Percentiles rank a stretch among this genome's conserved stretches.
Conservation (phyloP, 345 rosid genomes). For the Rhodamnia rubescens region DNA sequence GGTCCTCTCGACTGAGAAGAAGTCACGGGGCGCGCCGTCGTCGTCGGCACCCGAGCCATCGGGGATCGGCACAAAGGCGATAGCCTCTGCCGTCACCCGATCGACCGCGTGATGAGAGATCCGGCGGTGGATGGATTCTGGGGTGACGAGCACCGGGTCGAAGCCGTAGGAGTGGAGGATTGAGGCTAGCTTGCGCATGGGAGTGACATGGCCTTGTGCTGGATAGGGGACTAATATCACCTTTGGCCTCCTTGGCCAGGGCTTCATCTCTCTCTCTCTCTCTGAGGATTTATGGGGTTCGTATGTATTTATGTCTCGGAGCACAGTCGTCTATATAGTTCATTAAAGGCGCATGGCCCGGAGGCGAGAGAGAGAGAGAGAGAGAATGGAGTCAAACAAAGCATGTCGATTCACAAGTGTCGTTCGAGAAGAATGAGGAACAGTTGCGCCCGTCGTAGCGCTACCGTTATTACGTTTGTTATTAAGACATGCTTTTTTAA, state of each 20-base stretch:
- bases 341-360: neutral
- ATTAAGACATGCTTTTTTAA: too few relatives aligned
- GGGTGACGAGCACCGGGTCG: constrained; percentile 35
- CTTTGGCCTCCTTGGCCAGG: constrained; percentile 11
- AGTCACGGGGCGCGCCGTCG: constrained; percentile 18
- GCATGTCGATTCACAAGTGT: neutral
- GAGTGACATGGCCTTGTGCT: constrained; percentile 75
- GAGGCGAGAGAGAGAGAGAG: neutral
- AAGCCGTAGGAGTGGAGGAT: constrained; percentile 33
- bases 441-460: neutral
- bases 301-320: neutral
- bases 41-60: constrained; percentile 24
- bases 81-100: neutral
- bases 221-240: constrained; percentile 68
- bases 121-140: constrained; percentile 43
- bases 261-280: neutral
- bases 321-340: neutral
- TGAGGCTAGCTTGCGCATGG: constrained; percentile 55
- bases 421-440: neutral
- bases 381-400: neutral
- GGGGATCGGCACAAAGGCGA: constrained; percentile 28
- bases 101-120: neutral
- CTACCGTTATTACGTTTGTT: neutral
- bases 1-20: constrained; percentile 49
- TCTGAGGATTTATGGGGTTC: neutral